Evolutionary conservation across 129 eudicot genomes (phyloP), one percentile per base, ranked within the genome.

Genomic region (Tagetes patula): DNA sequence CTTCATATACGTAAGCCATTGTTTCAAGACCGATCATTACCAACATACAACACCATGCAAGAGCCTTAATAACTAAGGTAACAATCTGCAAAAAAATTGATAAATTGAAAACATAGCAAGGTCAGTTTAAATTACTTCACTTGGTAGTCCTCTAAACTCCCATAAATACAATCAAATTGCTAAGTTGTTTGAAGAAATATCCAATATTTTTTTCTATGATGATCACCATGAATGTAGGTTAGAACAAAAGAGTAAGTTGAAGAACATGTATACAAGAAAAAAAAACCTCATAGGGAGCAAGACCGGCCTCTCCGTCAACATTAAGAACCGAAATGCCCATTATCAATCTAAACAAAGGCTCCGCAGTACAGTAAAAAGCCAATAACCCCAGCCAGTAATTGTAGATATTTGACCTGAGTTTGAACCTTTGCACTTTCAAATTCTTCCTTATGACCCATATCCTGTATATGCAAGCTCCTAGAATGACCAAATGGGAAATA

Each of bases 201-300:
- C 10, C 8, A 5, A 30, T 48, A 1, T 14, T 14, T 31, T 11
- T 43, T 43, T 43, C 53, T 41, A 30, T 41, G 12, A 33, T 2
- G 36, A 60, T 61, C 70, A 73, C 38, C 46, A 54, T 6, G 6
- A 3, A 70, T 38, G 41, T 9, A 31, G 75, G 50, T 53, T 38
- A 38, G 36, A 53, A 30, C 68, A 42, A 55, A 71, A 9, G 43
- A 40, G 39, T 5, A 54, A 39, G 37, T 39, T 3, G 14, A 71
- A 20, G 42, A 13, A 34, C 67, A 20, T 3, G 60, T 50, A 54
- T 54, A 54, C 34, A 20, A 54, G 54, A 70, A 73, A 71, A 72
- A 46, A 82, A 60, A 69, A 87, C 96, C 93, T 87, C 96, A 40
- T 78, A 90, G 31, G 98, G 98, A 43, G 96, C 96, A 64, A 93